Percentiles rank a stretch among this genome's conserved stretches.
These are phyloP conservation scores for Williopsis jadinii DNA, from an alignment of 1,139 yeast species.

Conservation along the genomic window DNA sequence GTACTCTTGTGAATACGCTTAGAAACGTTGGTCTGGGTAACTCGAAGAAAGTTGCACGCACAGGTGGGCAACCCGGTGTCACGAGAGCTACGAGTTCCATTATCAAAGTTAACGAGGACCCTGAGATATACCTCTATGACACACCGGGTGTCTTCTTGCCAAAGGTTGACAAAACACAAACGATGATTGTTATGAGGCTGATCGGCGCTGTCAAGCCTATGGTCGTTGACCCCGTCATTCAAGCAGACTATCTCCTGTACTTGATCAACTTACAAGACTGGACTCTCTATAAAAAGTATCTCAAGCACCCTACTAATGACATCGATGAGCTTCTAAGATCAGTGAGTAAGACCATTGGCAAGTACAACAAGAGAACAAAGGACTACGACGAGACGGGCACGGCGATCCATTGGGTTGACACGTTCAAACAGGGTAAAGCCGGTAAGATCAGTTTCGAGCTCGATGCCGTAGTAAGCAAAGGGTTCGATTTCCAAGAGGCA, in stretches of 20 bases:
- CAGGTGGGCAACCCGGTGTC: conserved; percentile 90
- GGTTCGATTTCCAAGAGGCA: conserved; percentile 15
- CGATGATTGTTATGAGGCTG: conserved; percentile 70
- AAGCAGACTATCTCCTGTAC: conserved; percentile 79
- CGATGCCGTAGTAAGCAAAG: conserved; percentile 10
- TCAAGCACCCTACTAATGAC: conserved; percentile 67
- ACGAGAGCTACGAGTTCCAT: conserved; percentile 76
- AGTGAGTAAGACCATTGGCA: conserved; percentile 35
- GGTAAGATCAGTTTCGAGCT: conserved; percentile 21
- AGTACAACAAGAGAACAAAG: conserved; percentile 17
- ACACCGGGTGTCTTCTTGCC: conserved; percentile 94
- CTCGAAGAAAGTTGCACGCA: conserved; percentile 62
- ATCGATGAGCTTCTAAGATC: conserved; percentile 51
- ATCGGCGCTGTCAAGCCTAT: conserved; percentile 73
- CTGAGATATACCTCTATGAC: conserved; percentile 71
- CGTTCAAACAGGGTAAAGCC: conserved; percentile 56
- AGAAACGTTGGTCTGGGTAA: conserved; percentile 37
- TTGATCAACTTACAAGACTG: conserved; percentile 61
- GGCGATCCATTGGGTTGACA: conserved; percentile 62
- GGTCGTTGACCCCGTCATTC: conserved; percentile 73
- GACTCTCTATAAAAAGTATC: conserved; percentile 28
- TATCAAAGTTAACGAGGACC: conserved; percentile 54
- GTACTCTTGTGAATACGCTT: conserved; percentile 76
- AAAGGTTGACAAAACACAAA: conserved; percentile 53
- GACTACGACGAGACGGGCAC: conserved; percentile 50